phyloP scores from a whole-genome alignment of 345 rosid species.

The Ceriops tagal region DNA sequence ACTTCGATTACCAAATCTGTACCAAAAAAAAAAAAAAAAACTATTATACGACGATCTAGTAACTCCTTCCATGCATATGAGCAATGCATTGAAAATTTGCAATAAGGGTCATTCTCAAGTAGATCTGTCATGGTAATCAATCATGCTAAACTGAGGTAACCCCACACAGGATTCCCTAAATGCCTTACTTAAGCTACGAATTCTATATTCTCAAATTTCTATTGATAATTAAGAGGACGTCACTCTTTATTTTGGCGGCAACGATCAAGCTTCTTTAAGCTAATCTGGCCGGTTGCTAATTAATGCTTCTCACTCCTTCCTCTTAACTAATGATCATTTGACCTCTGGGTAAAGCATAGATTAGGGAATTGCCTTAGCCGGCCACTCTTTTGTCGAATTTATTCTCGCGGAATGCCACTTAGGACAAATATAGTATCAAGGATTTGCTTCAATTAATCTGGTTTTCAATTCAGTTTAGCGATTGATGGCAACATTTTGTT shows the following conservation, averaged over 20 bases:
- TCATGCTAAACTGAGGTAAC: neutral
- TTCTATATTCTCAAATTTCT: too few species aligned
- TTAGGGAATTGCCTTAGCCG: conserved; percentile 59
- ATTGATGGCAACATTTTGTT: conserved; percentile 40
- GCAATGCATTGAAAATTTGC: too few species aligned
- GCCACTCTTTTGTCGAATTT: conserved; percentile 57
- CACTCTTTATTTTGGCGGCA: neutral
- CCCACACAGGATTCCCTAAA: conserved; percentile 8
- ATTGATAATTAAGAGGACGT: neutral
- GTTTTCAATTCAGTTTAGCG: conserved; percentile 21
- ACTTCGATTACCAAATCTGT: too few species aligned
- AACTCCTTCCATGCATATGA: too few species aligned
- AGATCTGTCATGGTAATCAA: too few species aligned
- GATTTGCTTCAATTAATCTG: conserved; percentile 1
- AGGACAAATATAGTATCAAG: conserved; percentile 28
- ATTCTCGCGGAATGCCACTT: conserved; percentile 21
- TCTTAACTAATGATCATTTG: conserved; percentile 1
- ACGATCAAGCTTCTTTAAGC: conserved; percentile 18
- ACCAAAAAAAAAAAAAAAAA: too few species aligned
- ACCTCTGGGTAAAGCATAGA: conserved; percentile 36
- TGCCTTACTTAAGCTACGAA: too few species aligned
- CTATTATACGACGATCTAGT: too few species aligned
- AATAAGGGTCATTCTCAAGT: too few species aligned
- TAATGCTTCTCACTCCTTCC: neutral
- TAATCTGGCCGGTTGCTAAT: conserved; percentile 31